Evolutionary conservation across 75 land plant species (phyloP).

Genomic region (Cupressus sempervirens): DNA sequence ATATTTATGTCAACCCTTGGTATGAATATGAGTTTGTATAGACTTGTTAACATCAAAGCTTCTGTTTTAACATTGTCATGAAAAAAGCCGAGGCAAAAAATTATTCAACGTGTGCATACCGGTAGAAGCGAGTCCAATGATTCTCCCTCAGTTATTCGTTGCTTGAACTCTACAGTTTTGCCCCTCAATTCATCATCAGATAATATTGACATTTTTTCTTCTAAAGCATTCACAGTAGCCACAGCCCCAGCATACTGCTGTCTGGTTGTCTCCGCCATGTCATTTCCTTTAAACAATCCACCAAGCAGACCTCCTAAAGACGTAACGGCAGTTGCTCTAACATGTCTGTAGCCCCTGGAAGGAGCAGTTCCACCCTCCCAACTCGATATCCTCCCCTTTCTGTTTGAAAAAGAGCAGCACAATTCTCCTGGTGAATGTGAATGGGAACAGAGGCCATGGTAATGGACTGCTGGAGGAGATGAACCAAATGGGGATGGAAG

Average conservation of each 20-base stretch:
- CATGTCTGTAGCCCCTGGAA: constrained; percentile 13
- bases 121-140: constrained; percentile 81
- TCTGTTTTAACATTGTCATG: not conserved
- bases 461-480: constrained; percentile 4
- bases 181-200: constrained; percentile 67
- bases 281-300: constrained; percentile 72
- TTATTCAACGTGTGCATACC: constrained; percentile 32
- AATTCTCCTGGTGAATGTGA: constrained; percentile 1
- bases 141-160: constrained; percentile 57
- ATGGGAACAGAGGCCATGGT: not conserved
- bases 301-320: constrained; percentile 75
- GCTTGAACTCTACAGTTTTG: constrained; percentile 49
- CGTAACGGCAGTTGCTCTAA: constrained; percentile 22
- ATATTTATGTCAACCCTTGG: not conserved
- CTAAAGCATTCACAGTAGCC: constrained; percentile 55
- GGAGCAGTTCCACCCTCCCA: constrained; percentile 13
- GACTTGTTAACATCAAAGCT: not conserved
- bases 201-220: constrained; percentile 49
- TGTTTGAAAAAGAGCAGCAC: constrained; percentile 13
- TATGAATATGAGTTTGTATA: not conserved
- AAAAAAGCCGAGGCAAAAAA: not conserved
- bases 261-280: constrained; percentile 70
- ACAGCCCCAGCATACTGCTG: constrained; percentile 55
- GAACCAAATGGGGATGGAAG: constrained; percentile 6
- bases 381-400: constrained; percentile 5